These are phyloP conservation scores for Russula sp. DNA, from an alignment of 768 basidiomycete species.

Conservation along the genomic window DNA sequence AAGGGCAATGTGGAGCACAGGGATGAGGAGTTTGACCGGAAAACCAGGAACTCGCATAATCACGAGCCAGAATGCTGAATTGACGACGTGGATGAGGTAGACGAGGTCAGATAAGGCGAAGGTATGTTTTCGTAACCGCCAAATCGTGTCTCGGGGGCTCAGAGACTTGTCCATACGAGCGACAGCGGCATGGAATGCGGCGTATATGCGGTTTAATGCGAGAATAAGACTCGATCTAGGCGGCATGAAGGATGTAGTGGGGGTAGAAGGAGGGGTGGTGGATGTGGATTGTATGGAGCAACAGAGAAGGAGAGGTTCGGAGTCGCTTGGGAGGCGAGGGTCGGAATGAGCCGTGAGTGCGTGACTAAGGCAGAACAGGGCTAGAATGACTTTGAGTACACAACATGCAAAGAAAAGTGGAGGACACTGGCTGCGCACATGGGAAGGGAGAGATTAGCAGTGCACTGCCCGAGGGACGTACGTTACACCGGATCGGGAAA, in stretches of 20 bases:
- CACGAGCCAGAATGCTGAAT: conserved; percentile 62
- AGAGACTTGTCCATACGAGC: conserved; percentile 69
- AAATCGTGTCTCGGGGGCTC: conserved; percentile 59
- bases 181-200: conserved; percentile 54
- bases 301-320: neutral
- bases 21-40: conserved; percentile 71
- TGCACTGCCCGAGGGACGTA: neutral
- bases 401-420: neutral
- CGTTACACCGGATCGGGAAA: neutral
- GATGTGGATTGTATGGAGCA: neutral
- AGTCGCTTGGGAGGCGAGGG: neutral
- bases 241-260: conserved; percentile 5
- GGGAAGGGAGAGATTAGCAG: neutral
- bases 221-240: conserved; percentile 3
- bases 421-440: neutral
- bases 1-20: conserved; percentile 56
- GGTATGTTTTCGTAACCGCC: conserved; percentile 47
- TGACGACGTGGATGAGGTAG: conserved; percentile 56
- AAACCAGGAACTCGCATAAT: conserved; percentile 65
- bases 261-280: neutral
- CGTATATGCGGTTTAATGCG: conserved; percentile 20
- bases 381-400: neutral
- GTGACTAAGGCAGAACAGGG: too few species aligned
- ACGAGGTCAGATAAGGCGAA: conserved; percentile 51
- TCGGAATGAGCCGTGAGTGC: neutral